These are phyloP conservation scores for Hibiscus mutabilis DNA, from an alignment of 345 rosid genomes.

Conservation along the genomic window DNA sequence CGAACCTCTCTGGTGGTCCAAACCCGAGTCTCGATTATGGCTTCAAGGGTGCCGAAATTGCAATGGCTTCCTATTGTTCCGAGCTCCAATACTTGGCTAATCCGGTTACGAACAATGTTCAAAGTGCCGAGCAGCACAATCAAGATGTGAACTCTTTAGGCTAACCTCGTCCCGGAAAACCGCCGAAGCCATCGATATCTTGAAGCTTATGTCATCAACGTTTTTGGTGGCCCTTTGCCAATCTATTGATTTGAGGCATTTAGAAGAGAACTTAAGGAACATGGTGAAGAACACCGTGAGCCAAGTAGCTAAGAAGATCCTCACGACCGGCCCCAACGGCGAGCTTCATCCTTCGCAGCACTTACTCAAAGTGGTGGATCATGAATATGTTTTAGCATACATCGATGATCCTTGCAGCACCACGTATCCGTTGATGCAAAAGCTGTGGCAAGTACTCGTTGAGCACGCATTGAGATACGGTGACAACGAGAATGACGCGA, in stretches of 20 bases:
- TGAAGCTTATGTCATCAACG: conserved; percentile 51
- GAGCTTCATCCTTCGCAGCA: conserved; percentile 73
- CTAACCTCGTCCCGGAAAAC: conserved; percentile 58
- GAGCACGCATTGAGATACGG: conserved; percentile 58
- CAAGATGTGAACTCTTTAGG: conserved; percentile 52
- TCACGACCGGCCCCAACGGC: conserved; percentile 50
- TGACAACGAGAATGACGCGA: conserved; percentile 38
- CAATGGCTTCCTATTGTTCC: conserved; percentile 64
- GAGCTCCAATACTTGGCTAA: conserved; percentile 47
- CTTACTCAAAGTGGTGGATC: conserved; percentile 55
- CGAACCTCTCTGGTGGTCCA: conserved; percentile 55
- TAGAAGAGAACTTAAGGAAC: conserved; percentile 49
- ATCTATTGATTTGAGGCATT: too few relatives aligned
- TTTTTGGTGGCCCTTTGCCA: conserved; percentile 56
- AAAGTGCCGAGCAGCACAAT: conserved; percentile 54
- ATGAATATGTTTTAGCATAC: conserved; percentile 56
- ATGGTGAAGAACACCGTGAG: conserved; percentile 39
- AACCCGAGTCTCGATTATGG: conserved; percentile 78
- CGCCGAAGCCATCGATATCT: conserved; percentile 41
- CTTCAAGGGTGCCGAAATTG: conserved; percentile 75
- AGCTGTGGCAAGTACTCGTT: conserved; percentile 60
- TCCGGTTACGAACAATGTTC: conserved; percentile 51
- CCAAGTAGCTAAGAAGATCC: conserved; percentile 41
- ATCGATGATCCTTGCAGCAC: conserved; percentile 71
- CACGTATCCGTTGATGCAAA: conserved; percentile 68